Evolutionary conservation across 2,329 filamentous ascomycete genomes (phyloP).

Genomic region (Clathrospora elynae): DNA sequence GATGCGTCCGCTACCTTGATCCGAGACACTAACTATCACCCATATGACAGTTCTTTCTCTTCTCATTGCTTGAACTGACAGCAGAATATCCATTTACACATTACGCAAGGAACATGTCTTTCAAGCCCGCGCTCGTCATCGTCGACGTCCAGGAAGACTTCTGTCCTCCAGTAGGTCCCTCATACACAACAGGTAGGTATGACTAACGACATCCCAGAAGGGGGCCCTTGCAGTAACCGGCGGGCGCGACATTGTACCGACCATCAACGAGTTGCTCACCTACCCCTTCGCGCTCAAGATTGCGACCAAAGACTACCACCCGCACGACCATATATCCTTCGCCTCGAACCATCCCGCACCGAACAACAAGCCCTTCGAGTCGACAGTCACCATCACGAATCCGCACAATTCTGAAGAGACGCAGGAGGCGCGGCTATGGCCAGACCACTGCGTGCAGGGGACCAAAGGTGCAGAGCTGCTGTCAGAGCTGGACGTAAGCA

Average conservation of each 20-base stretch:
- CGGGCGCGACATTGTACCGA: conserved; percentile 70
- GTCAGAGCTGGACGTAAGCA: conserved; percentile 66
- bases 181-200: background rate
- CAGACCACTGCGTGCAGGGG: conserved; percentile 81
- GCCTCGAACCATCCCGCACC: conserved; percentile 72
- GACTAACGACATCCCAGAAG: conserved; percentile 60
- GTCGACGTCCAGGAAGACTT: conserved; percentile 96
- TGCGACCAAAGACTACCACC: conserved; percentile 94
- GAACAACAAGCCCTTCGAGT: conserved; percentile 70
- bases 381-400: conserved; percentile 68
- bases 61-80: no score
- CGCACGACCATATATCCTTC: conserved; percentile 82
- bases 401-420: conserved; percentile 66
- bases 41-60: background rate
- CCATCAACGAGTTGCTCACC: conserved; percentile 75
- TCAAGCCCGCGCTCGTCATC: conserved; percentile 67
- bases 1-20: conserved; percentile 11
- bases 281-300: conserved; percentile 75
- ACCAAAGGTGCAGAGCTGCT: conserved; percentile 75
- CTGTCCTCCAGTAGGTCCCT: conserved; percentile 74
- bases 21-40: conserved; percentile 3
- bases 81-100: no score
- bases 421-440: conserved; percentile 79
- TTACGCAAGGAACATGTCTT: conserved; percentile 38
- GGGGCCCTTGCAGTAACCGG: conserved; percentile 81